Base-by-base conservation (phyloP, 2,329 filamentous ascomycete species). In the Fusarium anthophilum region DNA sequence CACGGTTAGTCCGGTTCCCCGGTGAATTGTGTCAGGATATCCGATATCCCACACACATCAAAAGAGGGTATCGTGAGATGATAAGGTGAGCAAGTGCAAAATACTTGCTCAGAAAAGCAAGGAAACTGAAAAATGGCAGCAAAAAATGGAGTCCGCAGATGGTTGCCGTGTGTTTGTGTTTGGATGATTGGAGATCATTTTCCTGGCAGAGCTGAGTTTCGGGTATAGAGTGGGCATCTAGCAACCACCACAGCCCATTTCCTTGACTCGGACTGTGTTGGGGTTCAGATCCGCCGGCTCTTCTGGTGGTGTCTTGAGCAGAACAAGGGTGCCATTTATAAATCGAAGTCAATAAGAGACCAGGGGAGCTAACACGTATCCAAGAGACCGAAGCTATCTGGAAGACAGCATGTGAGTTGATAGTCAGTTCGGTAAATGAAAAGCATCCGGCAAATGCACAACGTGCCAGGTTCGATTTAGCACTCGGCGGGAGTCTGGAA, bases 151-250 rank as follows among this genome's bases (percentile, higher is more conserved):
- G 39, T 56, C 56, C 53, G 30, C 15, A 51, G 22, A 62, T 61
- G 28, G n/a, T 45, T 15, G 28, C 39, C n/a, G 18, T 39, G 47
- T 57, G 72, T 53, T 59, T 51, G 30, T 48, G 32, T 44, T 30
- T 63, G 44, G 41, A 50, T 51, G 71, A 51, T 24, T 62, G 71
- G 38, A 59, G 58, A 74, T 72, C 63, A 65, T 48, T 71, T 74
- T 28, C 66, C 55, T 59, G 32, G 43, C 26, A 63, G 56, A 71
- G 62, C 32, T 57, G 39, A 55, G 28, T 32, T 51, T 62, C 28
- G 54, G 58, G 68, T 24, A 37, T 61, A 62, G 28, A 68, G 65
- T 57, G 61, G 60, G 35, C 50, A 54, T 22, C 20, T 24, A 53
- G 45, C 41, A 70, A 50, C 32, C 43, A 50, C 48, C 53, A 45